Evolutionary conservation across 2,329 filamentous ascomycete species (phyloP), one percentile per base, ranked within the genome.

Genomic region (Ophiostoma sp.): DNA sequence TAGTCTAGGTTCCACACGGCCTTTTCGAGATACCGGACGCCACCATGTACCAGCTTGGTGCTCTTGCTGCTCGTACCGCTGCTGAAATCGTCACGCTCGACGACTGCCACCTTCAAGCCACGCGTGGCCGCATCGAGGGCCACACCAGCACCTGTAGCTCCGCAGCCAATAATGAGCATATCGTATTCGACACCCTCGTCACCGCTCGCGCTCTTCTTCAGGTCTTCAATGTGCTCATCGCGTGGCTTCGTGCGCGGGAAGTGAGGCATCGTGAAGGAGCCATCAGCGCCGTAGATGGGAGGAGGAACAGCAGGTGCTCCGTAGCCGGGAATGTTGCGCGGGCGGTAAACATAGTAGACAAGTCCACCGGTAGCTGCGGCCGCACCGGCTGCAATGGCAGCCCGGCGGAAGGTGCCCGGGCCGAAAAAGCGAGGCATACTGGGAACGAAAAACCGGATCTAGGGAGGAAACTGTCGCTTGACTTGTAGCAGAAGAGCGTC

Each of bases 41-140:
- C 93, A 77, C 93, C 93, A 82, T 95, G 93, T n/a, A 95, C 93
- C 71, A 95, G 86, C 83, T 95, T 95, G 68, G 93, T 95, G 83
- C 92, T 94, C 85, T 95, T 95, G 82, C 91, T 93, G 84, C 92
- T 94, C 55, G 93, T 95, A 45, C 93, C 93, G 75, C 90, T 88
- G 77, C 91, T 91, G 81, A 95, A 95, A 82, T 95, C 93, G 80
- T 95, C 93, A 75, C 92, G 87, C 83, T 95, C 93, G 28, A 95
- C 92, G 69, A 95, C 83, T 17, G 93, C 93, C 74, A 95, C 93
- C 82, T 91, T 93, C 78, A 95, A 83, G 1, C 93, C 93, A 77
- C 93, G 87, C 3, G 93, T 95, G 33, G 90, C 91, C 52, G 93
- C 93, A 82, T 95, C 93, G 66, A 95, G 87, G 12, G 93, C 93